Conservation (phyloP, 306 rosid genomes). For the Phaseolus lunatus region DNA sequence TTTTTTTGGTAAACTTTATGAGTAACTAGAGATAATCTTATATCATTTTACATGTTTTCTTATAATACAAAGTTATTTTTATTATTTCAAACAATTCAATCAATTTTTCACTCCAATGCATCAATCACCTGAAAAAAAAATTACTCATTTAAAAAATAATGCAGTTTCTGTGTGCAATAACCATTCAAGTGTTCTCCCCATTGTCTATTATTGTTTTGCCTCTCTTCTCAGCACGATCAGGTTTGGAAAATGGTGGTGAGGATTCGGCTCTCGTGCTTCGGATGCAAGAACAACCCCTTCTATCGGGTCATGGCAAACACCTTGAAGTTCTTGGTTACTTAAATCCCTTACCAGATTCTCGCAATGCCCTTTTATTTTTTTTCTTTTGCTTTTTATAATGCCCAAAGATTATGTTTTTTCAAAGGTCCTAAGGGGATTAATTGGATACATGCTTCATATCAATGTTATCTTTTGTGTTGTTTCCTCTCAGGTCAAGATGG, state of each 20-base stretch:
- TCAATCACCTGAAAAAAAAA: too few relatives aligned
- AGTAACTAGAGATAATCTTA: too few relatives aligned
- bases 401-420: neutral
- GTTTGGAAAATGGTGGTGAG: conserved; percentile 72
- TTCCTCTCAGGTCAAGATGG: too few relatives aligned
- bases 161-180: too few relatives aligned
- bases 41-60: too few relatives aligned
- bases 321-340: conserved; percentile 90
- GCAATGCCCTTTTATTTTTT: neutral
- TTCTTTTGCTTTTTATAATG: neutral
- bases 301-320: conserved; percentile 92
- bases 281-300: conserved; percentile 88
- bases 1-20: too few relatives aligned
- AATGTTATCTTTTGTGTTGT: neutral
- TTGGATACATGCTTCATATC: neutral
- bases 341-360: conserved; percentile 84
- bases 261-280: conserved; percentile 81
- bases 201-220: neutral
- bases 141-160: too few relatives aligned
- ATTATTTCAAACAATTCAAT: too few relatives aligned
- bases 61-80: too few relatives aligned
- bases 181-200: too few relatives aligned
- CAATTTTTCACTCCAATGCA: too few relatives aligned
- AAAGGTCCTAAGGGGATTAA: neutral
- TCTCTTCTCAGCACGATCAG: neutral